Conservation (phyloP, 257 asterid genomes). For the Cruciata laevipes region DNA sequence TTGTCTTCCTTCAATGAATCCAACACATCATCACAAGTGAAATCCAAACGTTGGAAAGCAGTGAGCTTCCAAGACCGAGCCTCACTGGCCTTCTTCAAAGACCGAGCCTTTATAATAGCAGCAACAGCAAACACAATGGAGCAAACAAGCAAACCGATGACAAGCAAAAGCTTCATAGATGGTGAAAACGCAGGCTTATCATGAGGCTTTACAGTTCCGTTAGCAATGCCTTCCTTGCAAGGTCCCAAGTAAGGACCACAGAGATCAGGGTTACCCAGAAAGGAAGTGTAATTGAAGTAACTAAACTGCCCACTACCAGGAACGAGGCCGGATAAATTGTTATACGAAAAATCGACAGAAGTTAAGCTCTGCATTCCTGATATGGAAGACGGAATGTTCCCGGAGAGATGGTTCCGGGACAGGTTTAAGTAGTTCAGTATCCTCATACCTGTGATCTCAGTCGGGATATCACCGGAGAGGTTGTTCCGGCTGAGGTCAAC, state of each 20-base stretch:
- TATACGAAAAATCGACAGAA: constrained; percentile 88
- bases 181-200: constrained; percentile 57
- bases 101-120: constrained; percentile 77
- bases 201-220: constrained; percentile 46
- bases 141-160: constrained; percentile 71
- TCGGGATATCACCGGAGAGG: constrained; percentile 76
- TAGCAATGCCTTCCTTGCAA: constrained; percentile 60
- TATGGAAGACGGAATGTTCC: constrained; percentile 69
- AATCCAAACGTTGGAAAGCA: constrained; percentile 84
- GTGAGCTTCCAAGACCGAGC: constrained; percentile 95
- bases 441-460: constrained; percentile 74
- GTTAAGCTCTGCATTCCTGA: constrained; percentile 89
- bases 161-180: constrained; percentile 78
- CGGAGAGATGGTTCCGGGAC: constrained; percentile 66
- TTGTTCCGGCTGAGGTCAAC: constrained; percentile 88
- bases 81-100: constrained; percentile 65
- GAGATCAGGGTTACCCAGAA: constrained; percentile 75
- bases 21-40: constrained; percentile 78
- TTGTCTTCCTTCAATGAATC: constrained; percentile 83
- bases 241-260: constrained; percentile 90
- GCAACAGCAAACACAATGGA: constrained; percentile 87
- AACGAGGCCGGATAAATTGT: constrained; percentile 84
- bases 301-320: constrained; percentile 91
- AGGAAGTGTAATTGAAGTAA: constrained; percentile 77
- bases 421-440: constrained; percentile 78